Conservation (phyloP, 2,329 filamentous ascomycete genomes). For the Teratosphaeria viscida region DNA sequence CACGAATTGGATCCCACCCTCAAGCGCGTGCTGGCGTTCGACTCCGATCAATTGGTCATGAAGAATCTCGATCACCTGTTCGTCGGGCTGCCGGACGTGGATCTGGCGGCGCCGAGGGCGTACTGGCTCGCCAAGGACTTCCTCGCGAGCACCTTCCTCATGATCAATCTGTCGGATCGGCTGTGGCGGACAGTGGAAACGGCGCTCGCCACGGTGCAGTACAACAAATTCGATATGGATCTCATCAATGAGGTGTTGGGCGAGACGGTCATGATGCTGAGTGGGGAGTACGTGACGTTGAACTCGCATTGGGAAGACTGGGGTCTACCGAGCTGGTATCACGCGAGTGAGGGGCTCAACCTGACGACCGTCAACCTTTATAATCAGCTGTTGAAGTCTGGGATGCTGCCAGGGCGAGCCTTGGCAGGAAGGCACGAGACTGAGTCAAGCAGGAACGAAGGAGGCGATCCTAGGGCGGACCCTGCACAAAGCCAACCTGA, state of each 20-base stretch:
- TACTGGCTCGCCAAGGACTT: constrained; percentile 21
- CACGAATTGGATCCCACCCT: constrained; percentile 15
- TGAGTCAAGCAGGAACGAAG: background rate
- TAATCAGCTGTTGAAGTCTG: constrained; percentile 5
- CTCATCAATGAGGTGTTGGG: constrained; percentile 20
- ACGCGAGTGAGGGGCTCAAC: constrained; percentile 6
- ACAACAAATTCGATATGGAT: constrained; percentile 23
- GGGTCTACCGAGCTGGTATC: constrained; percentile 21
- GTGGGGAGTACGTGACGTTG: constrained; percentile 17
- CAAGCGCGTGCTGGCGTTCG: constrained; percentile 16
- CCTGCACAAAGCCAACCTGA: background rate
- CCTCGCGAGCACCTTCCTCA: constrained; percentile 20
- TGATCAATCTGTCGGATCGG: constrained; percentile 17
- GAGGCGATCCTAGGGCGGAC: background rate
- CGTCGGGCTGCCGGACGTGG: constrained; percentile 12
- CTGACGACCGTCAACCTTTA: constrained; percentile 8
- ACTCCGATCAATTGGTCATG: constrained; percentile 22
- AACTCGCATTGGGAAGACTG: constrained; percentile 25
- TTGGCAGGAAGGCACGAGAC: background rate
- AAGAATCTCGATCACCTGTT: constrained; percentile 21
- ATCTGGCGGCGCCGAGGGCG: constrained; percentile 21
- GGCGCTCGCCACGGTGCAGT: constrained; percentile 9
- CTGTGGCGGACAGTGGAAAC: constrained; percentile 16
- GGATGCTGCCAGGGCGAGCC: background rate
- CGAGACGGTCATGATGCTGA: constrained; percentile 18